These are phyloP conservation scores for Hericium erinaceus DNA, from an alignment of 768 basidiomycete species.

Conservation along the genomic window DNA sequence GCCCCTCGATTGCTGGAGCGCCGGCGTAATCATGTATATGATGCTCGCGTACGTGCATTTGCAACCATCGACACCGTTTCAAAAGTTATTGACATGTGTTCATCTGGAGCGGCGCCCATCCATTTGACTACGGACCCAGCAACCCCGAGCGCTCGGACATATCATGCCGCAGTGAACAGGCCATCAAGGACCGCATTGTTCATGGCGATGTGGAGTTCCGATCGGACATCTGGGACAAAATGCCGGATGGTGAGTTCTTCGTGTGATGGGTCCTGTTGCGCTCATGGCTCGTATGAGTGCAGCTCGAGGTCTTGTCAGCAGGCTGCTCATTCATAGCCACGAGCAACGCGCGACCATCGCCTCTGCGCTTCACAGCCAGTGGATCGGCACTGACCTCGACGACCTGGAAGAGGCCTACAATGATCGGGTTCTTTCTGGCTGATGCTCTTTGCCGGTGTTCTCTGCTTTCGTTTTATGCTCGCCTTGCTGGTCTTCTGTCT, in stretches of 20 bases:
- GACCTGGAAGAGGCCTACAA: constrained; percentile 55
- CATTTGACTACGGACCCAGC: constrained; percentile 51
- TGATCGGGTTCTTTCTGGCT: constrained; percentile 33
- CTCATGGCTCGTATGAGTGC: not conserved
- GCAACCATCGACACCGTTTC: not conserved
- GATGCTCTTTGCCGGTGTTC: not conserved
- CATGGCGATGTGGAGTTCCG: constrained; percentile 30
- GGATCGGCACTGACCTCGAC: constrained; percentile 57
- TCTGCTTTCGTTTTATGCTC: not conserved
- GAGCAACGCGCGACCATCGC: constrained; percentile 53
- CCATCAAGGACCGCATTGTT: constrained; percentile 1
- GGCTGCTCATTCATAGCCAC: constrained; percentile 54
- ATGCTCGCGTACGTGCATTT: constrained; percentile 66
- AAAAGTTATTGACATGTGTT: not conserved
- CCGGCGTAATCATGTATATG: constrained; percentile 71
- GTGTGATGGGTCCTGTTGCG: not conserved
- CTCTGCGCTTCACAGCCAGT: constrained; percentile 48
- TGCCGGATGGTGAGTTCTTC: constrained; percentile 46
- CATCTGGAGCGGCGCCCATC: constrained; percentile 54
- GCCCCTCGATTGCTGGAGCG: constrained; percentile 89
- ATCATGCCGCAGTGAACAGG: not conserved
- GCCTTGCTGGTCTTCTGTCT: not conserved
- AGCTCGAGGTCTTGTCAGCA: constrained; percentile 52
- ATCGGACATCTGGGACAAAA: constrained; percentile 40
- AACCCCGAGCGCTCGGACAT: not conserved